Evolutionary conservation across 345 rosid species (phyloP).

Genomic region (Acer campestre): DNA sequence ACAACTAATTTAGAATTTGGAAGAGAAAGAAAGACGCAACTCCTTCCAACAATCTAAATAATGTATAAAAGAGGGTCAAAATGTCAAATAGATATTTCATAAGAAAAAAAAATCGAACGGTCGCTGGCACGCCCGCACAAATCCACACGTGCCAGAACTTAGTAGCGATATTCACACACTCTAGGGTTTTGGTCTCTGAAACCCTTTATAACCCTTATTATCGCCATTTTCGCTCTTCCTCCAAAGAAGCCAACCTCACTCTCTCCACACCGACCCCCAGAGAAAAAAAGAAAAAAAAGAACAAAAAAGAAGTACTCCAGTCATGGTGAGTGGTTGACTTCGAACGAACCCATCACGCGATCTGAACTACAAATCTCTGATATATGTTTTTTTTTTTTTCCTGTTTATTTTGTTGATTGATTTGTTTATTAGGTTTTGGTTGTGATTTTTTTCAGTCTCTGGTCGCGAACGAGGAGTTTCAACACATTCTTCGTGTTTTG

Average conservation of each 20-base stretch:
- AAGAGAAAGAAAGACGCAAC: too few species aligned
- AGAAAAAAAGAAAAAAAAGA: background rate
- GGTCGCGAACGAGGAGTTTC: constrained; percentile 44
- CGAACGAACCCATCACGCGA: background rate
- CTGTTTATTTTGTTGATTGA: background rate
- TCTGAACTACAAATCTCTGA: too few species aligned
- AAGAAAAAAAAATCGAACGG: background rate
- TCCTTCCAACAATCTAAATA: too few species aligned
- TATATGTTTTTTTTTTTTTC: background rate
- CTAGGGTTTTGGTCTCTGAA: constrained; percentile 17
- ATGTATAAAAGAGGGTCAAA: too few species aligned
- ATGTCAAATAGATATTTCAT: too few species aligned
- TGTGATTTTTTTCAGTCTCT: constrained; percentile 33
- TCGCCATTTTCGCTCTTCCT: background rate
- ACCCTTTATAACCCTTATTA: background rate
- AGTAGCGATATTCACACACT: background rate
- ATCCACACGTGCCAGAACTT: background rate
- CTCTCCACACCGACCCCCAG: background rate
- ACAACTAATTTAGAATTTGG: too few species aligned
- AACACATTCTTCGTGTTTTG: constrained; percentile 45
- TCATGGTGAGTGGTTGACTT: constrained; percentile 4
- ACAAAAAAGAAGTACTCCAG: background rate
- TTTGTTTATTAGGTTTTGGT: background rate
- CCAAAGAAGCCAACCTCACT: background rate
- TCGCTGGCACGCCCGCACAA: background rate